These are phyloP conservation scores for Rhipidocladum racemiflorum DNA, from an alignment of 176 grass and related monocot species.

Conservation along the genomic window DNA sequence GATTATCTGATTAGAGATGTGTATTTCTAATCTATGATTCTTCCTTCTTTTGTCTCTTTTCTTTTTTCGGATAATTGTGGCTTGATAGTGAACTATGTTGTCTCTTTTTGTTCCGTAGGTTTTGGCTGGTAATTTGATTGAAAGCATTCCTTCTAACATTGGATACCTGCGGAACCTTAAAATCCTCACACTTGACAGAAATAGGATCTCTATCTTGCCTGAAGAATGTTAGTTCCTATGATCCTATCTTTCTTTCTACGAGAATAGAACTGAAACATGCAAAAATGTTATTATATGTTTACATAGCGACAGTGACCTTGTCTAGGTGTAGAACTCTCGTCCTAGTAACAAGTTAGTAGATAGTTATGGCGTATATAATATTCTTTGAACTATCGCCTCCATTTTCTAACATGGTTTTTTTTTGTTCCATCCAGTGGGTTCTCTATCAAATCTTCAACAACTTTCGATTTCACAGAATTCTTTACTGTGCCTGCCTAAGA, in stretches of 20 bases:
- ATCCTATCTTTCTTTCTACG: not conserved
- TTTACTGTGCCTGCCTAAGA: constrained; percentile 66
- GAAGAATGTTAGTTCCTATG: constrained; percentile 81
- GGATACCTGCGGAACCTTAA: constrained; percentile 76
- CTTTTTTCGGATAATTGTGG: not conserved
- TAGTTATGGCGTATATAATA: constrained; percentile 1
- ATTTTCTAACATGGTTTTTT: constrained; percentile 33
- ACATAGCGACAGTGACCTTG: not conserved
- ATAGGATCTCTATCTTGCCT: constrained; percentile 67
- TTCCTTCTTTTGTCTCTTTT: constrained; percentile 4
- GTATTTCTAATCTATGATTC: constrained; percentile 21
- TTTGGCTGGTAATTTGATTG: constrained; percentile 79
- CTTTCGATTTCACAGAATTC: constrained; percentile 77
- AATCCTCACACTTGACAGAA: constrained; percentile 89
- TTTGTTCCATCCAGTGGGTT: constrained; percentile 63
- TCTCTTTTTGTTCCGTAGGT: constrained; percentile 55
- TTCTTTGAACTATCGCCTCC: not conserved
- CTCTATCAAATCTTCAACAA: constrained; percentile 72
- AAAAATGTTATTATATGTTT: constrained; percentile 18
- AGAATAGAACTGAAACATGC: not conserved
- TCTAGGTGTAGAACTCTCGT: constrained; percentile 13
- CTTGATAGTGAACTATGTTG: constrained; percentile 25
- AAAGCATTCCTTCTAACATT: constrained; percentile 76
- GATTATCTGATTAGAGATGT: constrained; percentile 27
- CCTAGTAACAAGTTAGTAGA: not conserved